phyloP scores from a whole-genome alignment of 805 yeast species.

The Millerozyma miso region DNA sequence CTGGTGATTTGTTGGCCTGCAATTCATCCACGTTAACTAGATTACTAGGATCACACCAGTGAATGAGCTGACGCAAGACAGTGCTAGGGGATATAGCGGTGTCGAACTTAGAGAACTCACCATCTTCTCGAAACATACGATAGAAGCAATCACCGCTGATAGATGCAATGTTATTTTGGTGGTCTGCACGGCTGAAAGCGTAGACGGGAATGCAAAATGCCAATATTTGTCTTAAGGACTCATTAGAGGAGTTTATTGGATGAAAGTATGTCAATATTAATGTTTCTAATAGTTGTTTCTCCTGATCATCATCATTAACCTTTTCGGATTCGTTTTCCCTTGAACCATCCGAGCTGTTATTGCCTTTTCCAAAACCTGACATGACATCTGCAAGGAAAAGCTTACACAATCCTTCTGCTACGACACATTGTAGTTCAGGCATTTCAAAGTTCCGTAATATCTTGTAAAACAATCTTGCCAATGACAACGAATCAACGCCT shows the following conservation, averaged over 20 bases:
- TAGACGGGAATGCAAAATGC: conserved; percentile 88
- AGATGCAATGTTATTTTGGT: conserved; percentile 62
- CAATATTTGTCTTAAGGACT: conserved; percentile 69
- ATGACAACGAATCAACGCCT: conserved; percentile 56
- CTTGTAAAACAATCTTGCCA: conserved; percentile 67
- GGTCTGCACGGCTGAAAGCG: conserved; percentile 67
- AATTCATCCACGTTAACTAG: conserved; percentile 48
- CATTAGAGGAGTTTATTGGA: conserved; percentile 59
- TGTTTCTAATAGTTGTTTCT: conserved; percentile 53
- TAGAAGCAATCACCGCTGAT: conserved; percentile 64
- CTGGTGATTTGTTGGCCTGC: conserved; percentile 36
- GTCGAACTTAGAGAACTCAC: conserved; percentile 27
- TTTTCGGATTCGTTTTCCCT: conserved; percentile 33
- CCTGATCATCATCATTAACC: conserved; percentile 14
- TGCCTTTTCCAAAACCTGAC: conserved; percentile 50
- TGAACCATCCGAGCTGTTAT: not conserved
- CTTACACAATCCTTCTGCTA: conserved; percentile 86
- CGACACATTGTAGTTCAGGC: conserved; percentile 68
- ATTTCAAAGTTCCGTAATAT: conserved; percentile 52
- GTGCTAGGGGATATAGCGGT: conserved; percentile 38
- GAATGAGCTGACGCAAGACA: conserved; percentile 65
- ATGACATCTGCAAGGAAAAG: conserved; percentile 73
- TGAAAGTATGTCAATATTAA: conserved; percentile 72
- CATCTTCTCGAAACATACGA: conserved; percentile 45
- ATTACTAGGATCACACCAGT: conserved; percentile 81